Conservation (phyloP, 208 protist species). For the Strigomonas galati region DNA sequence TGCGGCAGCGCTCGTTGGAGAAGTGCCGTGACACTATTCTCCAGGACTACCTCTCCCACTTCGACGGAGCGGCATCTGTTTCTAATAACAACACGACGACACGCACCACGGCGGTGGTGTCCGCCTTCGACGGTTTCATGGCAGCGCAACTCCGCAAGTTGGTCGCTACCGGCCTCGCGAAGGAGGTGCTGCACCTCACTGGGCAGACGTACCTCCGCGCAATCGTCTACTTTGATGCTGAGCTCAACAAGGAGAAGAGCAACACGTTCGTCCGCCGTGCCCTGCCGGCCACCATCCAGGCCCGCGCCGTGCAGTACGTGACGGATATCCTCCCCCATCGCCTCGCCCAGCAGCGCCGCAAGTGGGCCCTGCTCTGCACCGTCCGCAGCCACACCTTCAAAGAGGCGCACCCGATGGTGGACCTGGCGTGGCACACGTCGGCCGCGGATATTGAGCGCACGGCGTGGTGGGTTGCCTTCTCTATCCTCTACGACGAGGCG, state of each 20-base stretch:
- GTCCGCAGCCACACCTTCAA: conserved; percentile 72
- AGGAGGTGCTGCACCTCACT: conserved; percentile 66
- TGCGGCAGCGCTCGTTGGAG: conserved; percentile 55
- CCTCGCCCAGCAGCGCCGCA: conserved; percentile 22
- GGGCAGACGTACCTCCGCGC: conserved; percentile 73
- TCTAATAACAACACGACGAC: neutral
- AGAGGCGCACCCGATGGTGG: conserved; percentile 71
- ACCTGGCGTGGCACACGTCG: conserved; percentile 74
- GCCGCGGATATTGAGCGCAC: conserved; percentile 67
- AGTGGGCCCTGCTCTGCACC: conserved; percentile 35
- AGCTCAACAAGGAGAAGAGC: conserved; percentile 2
- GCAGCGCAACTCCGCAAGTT: conserved; percentile 41
- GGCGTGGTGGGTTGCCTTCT: conserved; percentile 52
- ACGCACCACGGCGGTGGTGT: neutral
- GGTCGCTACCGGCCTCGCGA: conserved; percentile 60
- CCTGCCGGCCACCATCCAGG: conserved; percentile 3
- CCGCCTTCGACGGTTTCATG: conserved; percentile 20
- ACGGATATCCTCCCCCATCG: conserved; percentile 40
- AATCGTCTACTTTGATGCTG: conserved; percentile 46
- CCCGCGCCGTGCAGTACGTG: conserved; percentile 26
- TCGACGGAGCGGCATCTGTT: conserved; percentile 9
- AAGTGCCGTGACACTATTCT: conserved; percentile 68
- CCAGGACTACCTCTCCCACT: conserved; percentile 44
- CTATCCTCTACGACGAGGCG: conserved; percentile 44
- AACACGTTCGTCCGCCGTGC: no score